Conservation (phyloP, 768 basidiomycete genomes). For the Megacollybia marginata region DNA sequence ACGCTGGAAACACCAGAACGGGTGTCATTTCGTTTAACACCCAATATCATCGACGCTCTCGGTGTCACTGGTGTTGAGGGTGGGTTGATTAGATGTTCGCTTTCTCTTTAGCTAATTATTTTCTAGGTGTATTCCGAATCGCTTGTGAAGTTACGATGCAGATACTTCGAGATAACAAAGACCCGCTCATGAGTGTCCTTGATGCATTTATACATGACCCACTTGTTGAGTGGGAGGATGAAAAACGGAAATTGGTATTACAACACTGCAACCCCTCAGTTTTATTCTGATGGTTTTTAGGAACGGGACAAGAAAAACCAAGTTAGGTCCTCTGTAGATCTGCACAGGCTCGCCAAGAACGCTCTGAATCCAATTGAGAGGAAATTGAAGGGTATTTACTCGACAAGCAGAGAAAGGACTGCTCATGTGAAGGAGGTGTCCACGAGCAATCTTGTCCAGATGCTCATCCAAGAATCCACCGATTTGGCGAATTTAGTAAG, state of each 20-base stretch:
- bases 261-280: constrained; percentile 7
- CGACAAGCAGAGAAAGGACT: constrained; percentile 36
- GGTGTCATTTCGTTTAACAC: constrained; percentile 92
- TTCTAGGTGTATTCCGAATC: constrained; percentile 76
- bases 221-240: constrained; percentile 90
- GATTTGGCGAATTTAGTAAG: constrained; percentile 57
- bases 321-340: constrained; percentile 39
- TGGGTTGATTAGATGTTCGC: constrained; percentile 15
- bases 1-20: constrained; percentile 81
- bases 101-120: background rate
- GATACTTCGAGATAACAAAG: constrained; percentile 82
- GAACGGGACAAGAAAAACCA: constrained; percentile 28
- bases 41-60: constrained; percentile 86
- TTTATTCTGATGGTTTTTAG: background rate
- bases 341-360: constrained; percentile 61
- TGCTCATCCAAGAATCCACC: constrained; percentile 85
- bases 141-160: constrained; percentile 89
- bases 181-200: constrained; percentile 89
- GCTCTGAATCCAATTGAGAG: constrained; percentile 77
- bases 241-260: constrained; percentile 55
- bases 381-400: constrained; percentile 73
- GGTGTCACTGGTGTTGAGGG: constrained; percentile 94
- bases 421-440: constrained; percentile 53
- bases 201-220: constrained; percentile 98
- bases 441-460: constrained; percentile 84